Percentiles rank a stretch among this genome's conserved stretches.
Conservation (phyloP, 164 flowering plant genomes). For the Macadamia integrifolia region DNA sequence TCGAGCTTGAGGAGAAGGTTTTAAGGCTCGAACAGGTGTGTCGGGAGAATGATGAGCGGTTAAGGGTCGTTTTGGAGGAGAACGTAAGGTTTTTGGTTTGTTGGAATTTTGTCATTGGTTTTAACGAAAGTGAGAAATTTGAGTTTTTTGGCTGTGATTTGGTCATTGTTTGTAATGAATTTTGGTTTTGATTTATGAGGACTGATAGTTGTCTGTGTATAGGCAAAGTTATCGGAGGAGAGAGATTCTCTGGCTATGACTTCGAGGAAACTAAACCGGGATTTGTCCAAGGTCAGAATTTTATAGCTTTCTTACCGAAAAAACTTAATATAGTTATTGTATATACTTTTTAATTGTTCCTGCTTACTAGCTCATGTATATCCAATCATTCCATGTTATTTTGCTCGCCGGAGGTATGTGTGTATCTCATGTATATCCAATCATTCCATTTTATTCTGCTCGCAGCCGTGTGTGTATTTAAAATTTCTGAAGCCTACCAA, state of each 20-base stretch:
- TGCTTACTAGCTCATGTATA: not conserved
- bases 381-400: no score
- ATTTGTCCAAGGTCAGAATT: conserved; percentile 57
- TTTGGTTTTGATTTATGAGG: no score
- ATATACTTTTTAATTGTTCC: not conserved
- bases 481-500: no score
- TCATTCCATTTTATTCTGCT: no score
- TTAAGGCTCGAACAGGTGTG: conserved; percentile 28
- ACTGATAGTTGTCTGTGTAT: conserved; percentile 5
- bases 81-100: conserved; percentile 39
- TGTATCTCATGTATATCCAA: no score
- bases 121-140: no score
- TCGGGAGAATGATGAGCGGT: conserved; percentile 44
- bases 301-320: no score
- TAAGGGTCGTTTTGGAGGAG: conserved; percentile 49
- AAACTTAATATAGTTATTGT: not conserved
- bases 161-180: no score
- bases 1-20: conserved; percentile 58
- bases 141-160: no score
- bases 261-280: conserved; percentile 65
- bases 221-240: conserved; percentile 66
- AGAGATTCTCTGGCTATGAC: conserved; percentile 56
- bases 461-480: no score
- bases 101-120: not conserved
- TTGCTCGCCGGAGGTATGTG: no score